Base-by-base conservation (phyloP, 192 early-diverging fungal genomes). In the Rhizoclosmatium sp. region DNA sequence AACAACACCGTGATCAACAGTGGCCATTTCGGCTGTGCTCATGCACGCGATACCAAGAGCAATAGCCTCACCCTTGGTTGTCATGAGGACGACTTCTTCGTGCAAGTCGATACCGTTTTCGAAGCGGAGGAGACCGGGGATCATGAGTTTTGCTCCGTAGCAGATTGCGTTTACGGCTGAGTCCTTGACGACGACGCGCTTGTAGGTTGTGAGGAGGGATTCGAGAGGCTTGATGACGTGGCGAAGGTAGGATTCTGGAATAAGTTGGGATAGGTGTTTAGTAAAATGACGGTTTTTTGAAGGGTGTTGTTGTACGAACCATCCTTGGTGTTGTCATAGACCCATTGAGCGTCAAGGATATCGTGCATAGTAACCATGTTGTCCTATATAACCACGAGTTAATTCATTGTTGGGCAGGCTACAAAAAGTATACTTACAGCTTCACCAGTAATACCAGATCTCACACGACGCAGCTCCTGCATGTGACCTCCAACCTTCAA, bases 1-100 rank as follows among this genome's bases (percentile, higher is more conserved):
- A 71, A 99, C 96, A 10, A 98, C 96, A 60, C 96, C 96, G 81
- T 97, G 96, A 78, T 97, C 96, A 86, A 93, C 94, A 4, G 96
- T 93, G 45, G 93, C 96, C 97, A 99, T 97, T 59, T 97, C 96
- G 41, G 95, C 93, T 1, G 98, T 99, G 51, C 93, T 95, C 98
- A 99, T 99, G 84, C 94, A 92, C 10, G 97, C 97, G 82, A 96
- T 94, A 66, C 92, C 97, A n/a, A 99, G 87, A 19, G 98, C 98
- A 79, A 99, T 97, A 47, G 98, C 98, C 83, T 99, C 98, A 75
- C 98, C 98, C 92, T 99, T 99, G 83, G 98, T 99, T 58, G 98
- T 95, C 94, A 99, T 99, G 78, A 99, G 86, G 39, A 99, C 96
- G 59, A 99, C 91, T 86, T 99, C 98, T 82, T 99, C 97, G 84